Evolutionary conservation across 176 grass and related monocot species (phyloP).

Genomic region (Areca catechu): DNA sequence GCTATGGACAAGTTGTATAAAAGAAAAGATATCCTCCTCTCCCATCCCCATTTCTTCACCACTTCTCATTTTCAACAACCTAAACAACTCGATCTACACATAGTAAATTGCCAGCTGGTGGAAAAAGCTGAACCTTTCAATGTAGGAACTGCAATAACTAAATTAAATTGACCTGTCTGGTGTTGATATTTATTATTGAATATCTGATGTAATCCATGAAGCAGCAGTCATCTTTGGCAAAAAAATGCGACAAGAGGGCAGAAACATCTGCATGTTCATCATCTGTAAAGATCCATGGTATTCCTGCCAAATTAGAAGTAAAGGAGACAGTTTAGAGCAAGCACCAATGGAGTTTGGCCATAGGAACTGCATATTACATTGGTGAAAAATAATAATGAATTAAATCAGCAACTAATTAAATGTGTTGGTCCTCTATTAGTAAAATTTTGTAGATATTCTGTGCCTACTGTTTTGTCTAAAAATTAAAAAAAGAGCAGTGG

Average conservation of each 20-base stretch:
- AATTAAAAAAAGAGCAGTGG: no score
- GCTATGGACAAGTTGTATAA: no score
- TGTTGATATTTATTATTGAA: conserved; percentile 1
- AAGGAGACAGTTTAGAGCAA: neutral
- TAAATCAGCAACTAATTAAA: neutral
- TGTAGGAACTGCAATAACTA: neutral
- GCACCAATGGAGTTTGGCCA: neutral
- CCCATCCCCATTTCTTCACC: no score
- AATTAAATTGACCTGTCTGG: conserved; percentile 34
- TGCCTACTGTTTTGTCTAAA: no score
- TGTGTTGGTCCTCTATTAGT: no score
- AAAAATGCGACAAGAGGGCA: conserved; percentile 27
- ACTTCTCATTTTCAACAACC: neutral
- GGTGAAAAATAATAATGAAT: neutral
- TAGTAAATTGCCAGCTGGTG: neutral
- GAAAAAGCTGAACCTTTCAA: neutral
- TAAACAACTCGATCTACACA: neutral
- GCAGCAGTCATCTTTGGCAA: neutral
- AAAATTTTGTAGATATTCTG: no score
- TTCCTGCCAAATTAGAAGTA: conserved; percentile 23
- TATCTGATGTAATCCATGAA: no score
- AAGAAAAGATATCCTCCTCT: no score
- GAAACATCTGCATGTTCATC: conserved; percentile 43
- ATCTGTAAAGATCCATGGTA: conserved; percentile 60
- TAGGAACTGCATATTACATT: no score